Evolutionary conservation across 1,284 basidiomycete species (phyloP).

Genomic region (Boletus semigastroideus): DNA sequence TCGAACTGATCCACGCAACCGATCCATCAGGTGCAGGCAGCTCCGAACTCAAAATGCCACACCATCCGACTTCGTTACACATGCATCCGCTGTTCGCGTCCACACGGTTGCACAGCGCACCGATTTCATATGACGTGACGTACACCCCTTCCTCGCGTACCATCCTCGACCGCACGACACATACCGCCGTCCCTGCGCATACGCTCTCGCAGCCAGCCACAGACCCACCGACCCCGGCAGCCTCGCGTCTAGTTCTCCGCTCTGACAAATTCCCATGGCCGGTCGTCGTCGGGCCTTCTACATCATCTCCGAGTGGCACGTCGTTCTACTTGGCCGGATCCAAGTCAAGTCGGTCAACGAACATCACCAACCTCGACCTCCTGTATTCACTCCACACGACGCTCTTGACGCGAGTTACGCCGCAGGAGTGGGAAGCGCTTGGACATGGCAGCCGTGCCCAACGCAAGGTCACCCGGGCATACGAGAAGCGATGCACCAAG

Average conservation of each 20-base stretch:
- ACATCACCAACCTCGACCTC: conserved; percentile 62
- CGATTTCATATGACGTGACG: conserved; percentile 60
- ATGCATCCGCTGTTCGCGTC: conserved; percentile 65
- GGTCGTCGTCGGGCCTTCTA: conserved; percentile 44
- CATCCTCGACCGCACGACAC: conserved; percentile 55
- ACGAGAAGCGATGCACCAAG: conserved; percentile 58
- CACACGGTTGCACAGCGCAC: conserved; percentile 51
- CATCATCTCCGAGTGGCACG: conserved; percentile 22
- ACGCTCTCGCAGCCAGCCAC: conserved; percentile 65
- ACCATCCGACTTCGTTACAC: conserved; percentile 42
- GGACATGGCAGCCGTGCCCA: conserved; percentile 53
- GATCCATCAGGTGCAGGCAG: conserved; percentile 24
- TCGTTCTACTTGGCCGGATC: conserved; percentile 33
- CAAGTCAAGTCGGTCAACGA: conserved; percentile 33
- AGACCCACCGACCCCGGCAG: conserved; percentile 49
- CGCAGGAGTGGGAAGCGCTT: conserved; percentile 62
- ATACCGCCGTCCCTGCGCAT: conserved; percentile 52
- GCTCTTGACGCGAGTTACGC: conserved; percentile 55
- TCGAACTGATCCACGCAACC: conserved; percentile 8
- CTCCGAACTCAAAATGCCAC: conserved; percentile 20
- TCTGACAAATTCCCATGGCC: conserved; percentile 64
- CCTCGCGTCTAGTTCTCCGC: conserved; percentile 51
- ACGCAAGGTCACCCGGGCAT: conserved; percentile 56
- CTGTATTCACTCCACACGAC: conserved; percentile 59
- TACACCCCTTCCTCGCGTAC: conserved; percentile 58